Evolutionary conservation across 1,284 basidiomycete genomes (phyloP).

Genomic region (Sanguinoderma infundibulare): DNA sequence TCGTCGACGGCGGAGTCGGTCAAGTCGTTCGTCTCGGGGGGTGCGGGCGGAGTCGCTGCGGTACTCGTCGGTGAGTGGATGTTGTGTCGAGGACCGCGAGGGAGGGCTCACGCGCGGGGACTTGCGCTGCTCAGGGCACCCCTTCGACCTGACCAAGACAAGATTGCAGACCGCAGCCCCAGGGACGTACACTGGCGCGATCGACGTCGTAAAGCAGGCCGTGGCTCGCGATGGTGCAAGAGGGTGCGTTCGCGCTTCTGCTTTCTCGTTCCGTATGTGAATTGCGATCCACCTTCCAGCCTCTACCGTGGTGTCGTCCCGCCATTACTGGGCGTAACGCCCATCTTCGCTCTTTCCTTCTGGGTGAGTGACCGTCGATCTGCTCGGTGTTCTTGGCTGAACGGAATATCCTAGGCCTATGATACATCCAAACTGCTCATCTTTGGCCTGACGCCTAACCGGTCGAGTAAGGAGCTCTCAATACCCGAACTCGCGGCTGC

Average conservation of each 20-base stretch:
- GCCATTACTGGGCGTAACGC: slow-evolving; percentile 94
- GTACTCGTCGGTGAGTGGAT: slow-evolving; percentile 82
- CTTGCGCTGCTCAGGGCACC: slow-evolving; percentile 78
- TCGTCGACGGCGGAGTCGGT: slow-evolving; percentile 59
- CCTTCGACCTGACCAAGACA: slow-evolving; percentile 97
- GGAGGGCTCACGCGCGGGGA: background rate
- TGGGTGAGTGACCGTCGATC: slow-evolving; percentile 65
- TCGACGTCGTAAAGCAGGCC: slow-evolving; percentile 94
- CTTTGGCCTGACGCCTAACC: slow-evolving; percentile 70
- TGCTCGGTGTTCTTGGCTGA: background rate
- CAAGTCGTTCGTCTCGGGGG: slow-evolving; percentile 91
- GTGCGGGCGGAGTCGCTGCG: slow-evolving; percentile 87
- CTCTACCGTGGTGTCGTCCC: slow-evolving; percentile 98
- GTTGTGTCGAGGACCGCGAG: background rate
- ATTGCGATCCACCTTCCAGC: slow-evolving; percentile 43
- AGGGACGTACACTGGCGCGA: slow-evolving; percentile 89
- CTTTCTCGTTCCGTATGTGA: background rate
- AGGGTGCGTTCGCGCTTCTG: slow-evolving; percentile 61
- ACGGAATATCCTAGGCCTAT: slow-evolving; percentile 69
- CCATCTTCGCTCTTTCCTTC: slow-evolving; percentile 98
- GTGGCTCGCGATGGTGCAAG: slow-evolving; percentile 87
- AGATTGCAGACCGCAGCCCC: slow-evolving; percentile 92
- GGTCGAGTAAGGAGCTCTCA: slow-evolving; percentile 69
- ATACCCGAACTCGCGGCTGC: slow-evolving; percentile 88
- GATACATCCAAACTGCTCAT: slow-evolving; percentile 94